Base-by-base conservation (phyloP, 495 filamentous ascomycete genomes). In the Penicillium robsamsonii region DNA sequence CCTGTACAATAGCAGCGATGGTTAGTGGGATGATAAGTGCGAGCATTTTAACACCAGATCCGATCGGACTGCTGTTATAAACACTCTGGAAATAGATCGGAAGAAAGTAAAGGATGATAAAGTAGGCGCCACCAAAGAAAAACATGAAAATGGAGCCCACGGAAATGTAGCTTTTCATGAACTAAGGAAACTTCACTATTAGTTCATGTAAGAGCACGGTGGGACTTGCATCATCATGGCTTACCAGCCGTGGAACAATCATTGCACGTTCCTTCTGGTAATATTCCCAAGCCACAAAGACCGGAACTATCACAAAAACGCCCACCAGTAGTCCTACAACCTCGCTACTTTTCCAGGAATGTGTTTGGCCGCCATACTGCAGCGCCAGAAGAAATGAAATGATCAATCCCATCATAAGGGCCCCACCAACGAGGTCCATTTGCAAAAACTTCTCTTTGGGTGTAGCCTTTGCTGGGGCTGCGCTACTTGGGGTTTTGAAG, bases 301-400 rank as follows among this genome's bases (percentile, higher is more conserved):
- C 62, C 22, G 68, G 53, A 8, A 57, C 27, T 4, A 74, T 58
- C 11, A 67, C 8, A 6, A 43, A 60, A 38, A 68, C 75, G 29
- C 71, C 72, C 6, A 82, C 74, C 4, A 84, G 64, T 2, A 71
- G 41, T 11, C 74, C 81, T 35, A 84, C 74, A 17, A 83, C 72
- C 8, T 53, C 51, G 47, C 67, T 63, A 56, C 56, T 65, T 31
- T 67, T 70, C 81, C 86, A 89, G 1, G 81, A 41, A 51, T 82
- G 75, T 8, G 75, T 71, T 3, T 70, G 64, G 10, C 83, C 86
- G 5, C 84, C 87, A 75, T 78, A 89, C 66, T 89, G 81, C 18
- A 89, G 73, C 24, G 84, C 86, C 31, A 89, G 74, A 25, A 89
- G 64, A 31, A 86, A 66, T 61, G 75, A 83, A 33, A 85, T 64